Evolutionary conservation across 2,329 filamentous ascomycete genomes (phyloP).

Genomic region (Arthrocladium fulminans): DNA sequence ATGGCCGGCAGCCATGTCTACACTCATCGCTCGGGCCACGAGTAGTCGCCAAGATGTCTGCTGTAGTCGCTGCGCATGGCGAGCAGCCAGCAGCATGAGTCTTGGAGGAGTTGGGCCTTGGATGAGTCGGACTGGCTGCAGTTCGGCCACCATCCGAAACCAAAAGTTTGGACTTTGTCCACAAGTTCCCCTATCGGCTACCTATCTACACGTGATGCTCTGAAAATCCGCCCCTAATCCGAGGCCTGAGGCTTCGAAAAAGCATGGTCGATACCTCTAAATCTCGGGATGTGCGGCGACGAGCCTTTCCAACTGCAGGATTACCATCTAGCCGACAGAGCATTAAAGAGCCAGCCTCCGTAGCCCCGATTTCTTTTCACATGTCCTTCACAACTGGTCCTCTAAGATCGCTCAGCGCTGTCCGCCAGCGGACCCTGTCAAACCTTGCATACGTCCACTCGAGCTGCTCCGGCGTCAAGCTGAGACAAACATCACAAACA

Average conservation of each 20-base stretch:
- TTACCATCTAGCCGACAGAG: not conserved
- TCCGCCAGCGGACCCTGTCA: not conserved
- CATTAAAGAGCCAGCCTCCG: not conserved
- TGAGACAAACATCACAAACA: conserved; percentile 10
- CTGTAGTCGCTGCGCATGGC: conserved; percentile 9
- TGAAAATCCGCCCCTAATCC: not conserved
- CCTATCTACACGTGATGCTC: conserved; percentile 1
- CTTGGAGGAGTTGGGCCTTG: not conserved
- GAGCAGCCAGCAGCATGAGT: conserved; percentile 7
- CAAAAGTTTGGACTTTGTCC: too few species aligned
- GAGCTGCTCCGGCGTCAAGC: conserved; percentile 3
- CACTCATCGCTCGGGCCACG: not conserved
- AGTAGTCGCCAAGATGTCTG: conserved; percentile 5
- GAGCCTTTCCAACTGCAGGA: not conserved
- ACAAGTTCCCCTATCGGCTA: not conserved
- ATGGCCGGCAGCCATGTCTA: not conserved
- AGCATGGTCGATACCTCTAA: not conserved
- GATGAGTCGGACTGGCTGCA: not conserved
- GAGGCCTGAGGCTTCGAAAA: not conserved
- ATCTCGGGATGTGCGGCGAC: not conserved
- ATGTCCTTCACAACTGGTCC: conserved; percentile 3
- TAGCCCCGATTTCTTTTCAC: not conserved
- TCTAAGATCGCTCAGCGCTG: not conserved
- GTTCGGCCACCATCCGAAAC: too few species aligned
- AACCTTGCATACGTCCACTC: not conserved